Percentiles rank a stretch among this genome's conserved stretches.
Conservation (phyloP, 208 protist genomes). For the Crithidia expoeki region DNA sequence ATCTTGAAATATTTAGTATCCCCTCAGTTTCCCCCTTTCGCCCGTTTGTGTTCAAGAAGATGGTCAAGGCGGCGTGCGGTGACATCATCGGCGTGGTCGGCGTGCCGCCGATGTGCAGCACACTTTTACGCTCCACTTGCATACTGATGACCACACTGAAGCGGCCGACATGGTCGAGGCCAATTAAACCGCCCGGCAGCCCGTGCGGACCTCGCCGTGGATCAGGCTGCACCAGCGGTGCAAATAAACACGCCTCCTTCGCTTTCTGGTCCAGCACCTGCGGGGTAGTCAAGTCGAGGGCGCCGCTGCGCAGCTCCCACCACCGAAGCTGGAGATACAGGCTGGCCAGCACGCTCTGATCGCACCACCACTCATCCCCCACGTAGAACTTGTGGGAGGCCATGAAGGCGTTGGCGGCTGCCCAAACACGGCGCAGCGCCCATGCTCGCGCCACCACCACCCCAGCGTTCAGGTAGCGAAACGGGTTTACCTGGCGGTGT, state of each 20-base stretch:
- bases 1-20: not conserved
- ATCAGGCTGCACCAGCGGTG: slow-evolving; percentile 10
- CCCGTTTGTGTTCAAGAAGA: not conserved
- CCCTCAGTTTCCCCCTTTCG: not conserved
- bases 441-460: slow-evolving; percentile 20
- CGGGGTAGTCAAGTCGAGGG: not conserved
- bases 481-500: slow-evolving; percentile 2
- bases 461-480: slow-evolving; percentile 15
- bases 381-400: slow-evolving; percentile 5
- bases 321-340: slow-evolving; percentile 23
- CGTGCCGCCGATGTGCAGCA: slow-evolving; percentile 1
- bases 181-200: slow-evolving; percentile 15
- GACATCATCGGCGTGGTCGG: not conserved
- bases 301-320: slow-evolving; percentile 7
- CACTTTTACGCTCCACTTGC: not conserved
- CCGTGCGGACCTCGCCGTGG: slow-evolving; percentile 11
- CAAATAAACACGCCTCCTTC: not conserved
- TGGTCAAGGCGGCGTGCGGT: not conserved
- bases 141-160: slow-evolving; percentile 10
- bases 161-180: slow-evolving; percentile 9
- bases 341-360: slow-evolving; percentile 20
- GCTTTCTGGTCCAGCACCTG: not conserved
- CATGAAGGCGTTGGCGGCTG: slow-evolving; percentile 7
- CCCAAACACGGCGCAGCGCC: slow-evolving; percentile 15
- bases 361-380: slow-evolving; percentile 22